Evolutionary conservation across 2,329 filamentous ascomycete genomes (phyloP).

Genomic region (Colletotrichum sp.): DNA sequence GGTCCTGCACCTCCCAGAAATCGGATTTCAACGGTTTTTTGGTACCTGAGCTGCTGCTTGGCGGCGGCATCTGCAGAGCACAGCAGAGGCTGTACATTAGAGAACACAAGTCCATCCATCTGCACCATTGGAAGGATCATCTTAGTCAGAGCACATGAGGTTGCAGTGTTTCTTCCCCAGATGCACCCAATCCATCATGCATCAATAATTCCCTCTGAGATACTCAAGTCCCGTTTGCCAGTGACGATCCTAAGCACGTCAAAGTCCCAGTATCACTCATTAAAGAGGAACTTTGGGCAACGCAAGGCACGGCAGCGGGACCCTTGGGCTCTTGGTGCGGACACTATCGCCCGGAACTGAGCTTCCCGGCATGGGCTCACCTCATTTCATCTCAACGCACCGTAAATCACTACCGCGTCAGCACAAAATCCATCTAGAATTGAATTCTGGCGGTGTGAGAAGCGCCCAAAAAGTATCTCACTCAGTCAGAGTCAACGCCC

Average conservation of each 20-base stretch:
- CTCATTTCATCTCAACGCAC: slow-evolving; percentile 1
- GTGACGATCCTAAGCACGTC: not conserved
- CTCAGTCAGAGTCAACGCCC: not conserved
- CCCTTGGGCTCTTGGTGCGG: not conserved
- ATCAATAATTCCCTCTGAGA: not conserved
- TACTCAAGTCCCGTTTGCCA: not conserved
- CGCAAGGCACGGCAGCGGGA: not conserved
- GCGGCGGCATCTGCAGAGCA: not conserved
- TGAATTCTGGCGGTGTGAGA: not conserved
- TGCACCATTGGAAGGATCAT: not conserved
- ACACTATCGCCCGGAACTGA: slow-evolving; percentile 14
- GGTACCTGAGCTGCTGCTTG: not conserved
- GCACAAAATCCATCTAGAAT: not conserved
- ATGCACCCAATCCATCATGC: not conserved
- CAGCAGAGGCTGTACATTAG: not conserved
- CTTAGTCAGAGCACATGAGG: not conserved
- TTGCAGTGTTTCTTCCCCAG: not conserved
- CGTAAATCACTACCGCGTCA: not conserved
- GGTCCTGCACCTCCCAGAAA: not conserved
- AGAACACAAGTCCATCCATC: not conserved
- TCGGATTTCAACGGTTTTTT: not conserved
- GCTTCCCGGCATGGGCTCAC: slow-evolving; percentile 18
- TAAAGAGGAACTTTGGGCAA: not conserved
- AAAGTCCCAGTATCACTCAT: not conserved
- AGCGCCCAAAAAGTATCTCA: not conserved